Evolutionary conservation across 2,329 filamentous ascomycete genomes (phyloP).

Genomic region (Venturia aucupariae): DNA sequence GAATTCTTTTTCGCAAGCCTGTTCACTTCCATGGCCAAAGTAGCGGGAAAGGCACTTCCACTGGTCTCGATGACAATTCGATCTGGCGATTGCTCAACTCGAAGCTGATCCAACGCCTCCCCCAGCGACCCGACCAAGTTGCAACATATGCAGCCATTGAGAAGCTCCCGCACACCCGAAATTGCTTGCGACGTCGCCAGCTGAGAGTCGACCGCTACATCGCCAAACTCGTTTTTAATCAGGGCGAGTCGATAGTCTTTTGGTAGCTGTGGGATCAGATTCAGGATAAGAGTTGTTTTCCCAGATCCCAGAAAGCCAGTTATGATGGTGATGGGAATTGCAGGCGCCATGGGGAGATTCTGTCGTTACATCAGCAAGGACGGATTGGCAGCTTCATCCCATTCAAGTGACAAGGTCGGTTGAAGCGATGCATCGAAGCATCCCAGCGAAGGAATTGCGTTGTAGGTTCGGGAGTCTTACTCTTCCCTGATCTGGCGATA

Average conservation of each 20-base stretch:
- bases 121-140: constrained; percentile 90
- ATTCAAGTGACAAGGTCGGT: not conserved
- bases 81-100: constrained; percentile 51
- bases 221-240: constrained; percentile 96
- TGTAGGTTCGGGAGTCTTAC: not conserved
- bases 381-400: not conserved
- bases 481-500: not conserved
- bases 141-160: constrained; percentile 98
- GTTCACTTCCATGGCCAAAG: constrained; percentile 84
- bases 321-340: constrained; percentile 75
- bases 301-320: constrained; percentile 86
- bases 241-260: constrained; percentile 82
- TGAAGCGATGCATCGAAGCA: not conserved
- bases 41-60: constrained; percentile 74
- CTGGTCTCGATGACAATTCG: constrained; percentile 91
- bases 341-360: not conserved
- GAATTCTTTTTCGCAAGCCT: constrained; percentile 61
- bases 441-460: not conserved
- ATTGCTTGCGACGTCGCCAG: constrained; percentile 76
- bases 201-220: constrained; percentile 86
- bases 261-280: constrained; percentile 86
- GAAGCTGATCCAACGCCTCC: constrained; percentile 68
- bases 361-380: not conserved
- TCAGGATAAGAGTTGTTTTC: constrained; percentile 89
- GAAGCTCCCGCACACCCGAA: constrained; percentile 80